Evolutionary conservation across 495 filamentous ascomycete genomes (phyloP).

Genomic region (Choiromyces venosus): DNA sequence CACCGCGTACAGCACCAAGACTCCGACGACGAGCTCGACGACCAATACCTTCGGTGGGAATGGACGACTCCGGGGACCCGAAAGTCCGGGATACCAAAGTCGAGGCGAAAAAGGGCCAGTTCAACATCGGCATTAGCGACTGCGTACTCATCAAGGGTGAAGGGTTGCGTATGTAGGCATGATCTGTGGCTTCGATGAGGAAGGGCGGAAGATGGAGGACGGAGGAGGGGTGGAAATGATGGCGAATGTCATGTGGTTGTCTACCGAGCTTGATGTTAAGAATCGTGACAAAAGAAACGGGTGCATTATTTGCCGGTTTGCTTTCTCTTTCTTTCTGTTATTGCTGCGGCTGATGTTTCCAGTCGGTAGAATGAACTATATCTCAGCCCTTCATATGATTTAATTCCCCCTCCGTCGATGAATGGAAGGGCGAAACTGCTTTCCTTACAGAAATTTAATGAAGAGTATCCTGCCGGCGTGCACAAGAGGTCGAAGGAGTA

Average conservation of each 20-base stretch:
- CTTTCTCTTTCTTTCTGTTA: neutral
- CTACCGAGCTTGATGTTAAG: constrained; percentile 78
- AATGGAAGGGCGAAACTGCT: constrained; percentile 79
- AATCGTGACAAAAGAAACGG: constrained; percentile 74
- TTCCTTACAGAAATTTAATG: constrained; percentile 61
- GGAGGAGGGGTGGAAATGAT: constrained; percentile 52
- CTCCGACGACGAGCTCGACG: constrained; percentile 84
- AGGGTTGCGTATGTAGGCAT: constrained; percentile 77
- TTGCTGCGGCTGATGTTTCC: constrained; percentile 16
- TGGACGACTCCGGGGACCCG: constrained; percentile 59
- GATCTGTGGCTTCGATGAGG: constrained; percentile 71
- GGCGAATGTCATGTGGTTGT: constrained; percentile 70
- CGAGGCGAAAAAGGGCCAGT: constrained; percentile 78
- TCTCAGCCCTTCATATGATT: constrained; percentile 74
- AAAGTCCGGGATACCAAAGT: constrained; percentile 53
- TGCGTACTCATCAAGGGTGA: constrained; percentile 81
- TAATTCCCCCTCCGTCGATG: constrained; percentile 79
- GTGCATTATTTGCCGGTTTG: constrained; percentile 66
- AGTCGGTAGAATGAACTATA: constrained; percentile 76
- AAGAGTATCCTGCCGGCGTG: constrained; percentile 69
- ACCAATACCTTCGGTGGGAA: constrained; percentile 82
- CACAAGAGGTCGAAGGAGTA: constrained; percentile 67
- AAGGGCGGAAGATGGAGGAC: constrained; percentile 59
- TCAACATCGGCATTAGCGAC: constrained; percentile 76
- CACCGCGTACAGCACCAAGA: constrained; percentile 69